phyloP scores from a whole-genome alignment of 1,284 basidiomycete species.

The Rhodotorula sp. region DNA sequence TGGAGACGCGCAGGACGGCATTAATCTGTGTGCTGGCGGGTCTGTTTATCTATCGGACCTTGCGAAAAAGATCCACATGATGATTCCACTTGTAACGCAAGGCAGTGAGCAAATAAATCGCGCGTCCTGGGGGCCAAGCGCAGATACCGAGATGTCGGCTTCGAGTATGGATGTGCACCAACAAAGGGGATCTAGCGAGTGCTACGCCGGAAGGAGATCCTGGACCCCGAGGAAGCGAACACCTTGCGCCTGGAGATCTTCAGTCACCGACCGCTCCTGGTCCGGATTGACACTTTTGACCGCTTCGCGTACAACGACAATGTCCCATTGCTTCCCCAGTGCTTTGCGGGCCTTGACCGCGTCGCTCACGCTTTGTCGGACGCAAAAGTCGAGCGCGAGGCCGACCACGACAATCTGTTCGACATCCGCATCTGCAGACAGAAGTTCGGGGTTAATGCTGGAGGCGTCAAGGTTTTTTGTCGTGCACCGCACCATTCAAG shows the following conservation, averaged over 20 bases:
- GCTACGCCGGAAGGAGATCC: neutral
- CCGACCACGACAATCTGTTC: slow-evolving; percentile 59
- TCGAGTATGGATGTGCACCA: too few relatives aligned
- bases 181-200: too few relatives aligned
- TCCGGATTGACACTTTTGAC: slow-evolving; percentile 12
- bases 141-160: too few relatives aligned
- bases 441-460: too few relatives aligned
- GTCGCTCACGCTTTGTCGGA: slow-evolving; percentile 54
- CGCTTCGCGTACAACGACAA: slow-evolving; percentile 23
- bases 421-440: slow-evolving; percentile 42
- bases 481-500: neutral
- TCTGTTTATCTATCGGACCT: too few relatives aligned
- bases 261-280: neutral
- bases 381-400: slow-evolving; percentile 65
- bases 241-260: slow-evolving; percentile 3
- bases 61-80: too few relatives aligned
- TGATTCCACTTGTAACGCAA: too few relatives aligned
- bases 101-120: too few relatives aligned
- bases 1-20: neutral
- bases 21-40: too few relatives aligned
- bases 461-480: too few relatives aligned
- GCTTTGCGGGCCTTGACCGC: neutral
- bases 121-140: too few relatives aligned
- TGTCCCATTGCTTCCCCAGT: neutral
- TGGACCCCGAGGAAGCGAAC: slow-evolving; percentile 13